A percentile compares a stretch with the other conserved stretches of the same genome.
Conservation (phyloP, 2,329 filamentous ascomycete genomes). For the Alternaria novae-zelandiae region DNA sequence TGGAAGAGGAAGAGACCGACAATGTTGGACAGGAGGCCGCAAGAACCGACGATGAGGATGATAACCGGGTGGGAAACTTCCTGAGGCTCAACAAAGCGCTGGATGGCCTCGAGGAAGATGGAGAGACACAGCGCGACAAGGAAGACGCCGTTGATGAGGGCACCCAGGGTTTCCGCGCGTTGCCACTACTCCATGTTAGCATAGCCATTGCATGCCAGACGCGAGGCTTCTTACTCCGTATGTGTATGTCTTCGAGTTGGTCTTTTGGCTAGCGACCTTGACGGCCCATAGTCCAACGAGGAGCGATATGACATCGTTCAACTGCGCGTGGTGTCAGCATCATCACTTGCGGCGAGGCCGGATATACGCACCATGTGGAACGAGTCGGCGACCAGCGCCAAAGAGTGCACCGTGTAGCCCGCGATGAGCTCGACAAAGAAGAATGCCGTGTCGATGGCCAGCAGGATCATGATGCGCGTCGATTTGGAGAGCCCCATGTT, state of each 20-base stretch:
- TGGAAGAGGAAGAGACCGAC: constrained; percentile 89
- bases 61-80: constrained; percentile 84
- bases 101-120: constrained; percentile 93
- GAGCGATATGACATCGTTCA: constrained; percentile 97
- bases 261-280: constrained; percentile 81
- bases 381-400: constrained; percentile 93
- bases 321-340: constrained; percentile 54
- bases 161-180: constrained; percentile 94
- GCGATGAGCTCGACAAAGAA: constrained; percentile 87
- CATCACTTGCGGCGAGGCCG: neutral
- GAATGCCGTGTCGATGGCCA: constrained; percentile 87
- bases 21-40: constrained; percentile 87
- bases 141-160: constrained; percentile 97
- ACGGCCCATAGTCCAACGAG: constrained; percentile 95
- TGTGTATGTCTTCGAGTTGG: constrained; percentile 85
- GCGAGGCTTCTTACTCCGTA: constrained; percentile 74
- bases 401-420: constrained; percentile 83
- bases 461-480: constrained; percentile 88
- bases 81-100: constrained; percentile 89
- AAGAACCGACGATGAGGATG: constrained; percentile 86
- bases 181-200: constrained; percentile 71
- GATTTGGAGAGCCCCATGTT: constrained; percentile 89
- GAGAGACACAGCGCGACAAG: constrained; percentile 94
- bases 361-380: constrained; percentile 84
- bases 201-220: neutral